Evolutionary conservation across 139 green algal genomes (phyloP), one percentile per base, ranked within the genome.

Genomic region (Coccomyxa sp.): DNA sequence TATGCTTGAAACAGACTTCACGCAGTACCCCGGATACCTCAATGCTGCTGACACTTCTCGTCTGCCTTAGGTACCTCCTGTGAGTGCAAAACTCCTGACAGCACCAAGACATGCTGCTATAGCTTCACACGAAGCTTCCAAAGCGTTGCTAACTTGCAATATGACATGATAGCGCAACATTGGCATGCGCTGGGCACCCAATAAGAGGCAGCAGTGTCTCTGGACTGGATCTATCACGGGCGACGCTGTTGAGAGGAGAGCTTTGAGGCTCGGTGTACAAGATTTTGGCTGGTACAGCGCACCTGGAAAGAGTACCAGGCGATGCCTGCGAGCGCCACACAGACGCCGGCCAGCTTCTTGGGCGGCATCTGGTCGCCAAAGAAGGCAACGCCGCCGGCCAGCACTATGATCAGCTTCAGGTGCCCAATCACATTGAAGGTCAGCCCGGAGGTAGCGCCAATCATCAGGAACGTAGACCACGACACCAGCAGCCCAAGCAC

Each of bases 351-450:
- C 27, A 94, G 40, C 84, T 95, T 95, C 64, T 93, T 96, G 16
- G 38, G 31, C 41, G 44, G 41, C 89, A 96, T 95, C 24, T 82
- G 68, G 75, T 98, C 94, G 0, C 91, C 91, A 82, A 97, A 98
- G 37, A 97, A 90, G 7, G 95, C 22, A 54, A 89, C 88, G 34
- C 94, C 94, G 7, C 94, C 94, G 5, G 83, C 83, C 0, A 98
- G 72, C 68, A 98, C 96, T 68, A 95, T 90, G 39, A 97, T 82
- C 0, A 92, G 96, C 82, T 97, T 96, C 29, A 91, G 31, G 73
- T 89, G 87, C 5, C 88, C 92, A n/a, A 95, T 90, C 41, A 94
- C 87, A 7, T 97, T 96, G 85, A 95, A 97, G 0, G 92, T 97
- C 27, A 97, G 83, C 75, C 81, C 89, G 37, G 41, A 78, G 24